A percentile compares a stretch with the other conserved stretches of the same genome.
Conservation (phyloP, 2,329 filamentous ascomycete species). For the Raffaelea albimanens region DNA sequence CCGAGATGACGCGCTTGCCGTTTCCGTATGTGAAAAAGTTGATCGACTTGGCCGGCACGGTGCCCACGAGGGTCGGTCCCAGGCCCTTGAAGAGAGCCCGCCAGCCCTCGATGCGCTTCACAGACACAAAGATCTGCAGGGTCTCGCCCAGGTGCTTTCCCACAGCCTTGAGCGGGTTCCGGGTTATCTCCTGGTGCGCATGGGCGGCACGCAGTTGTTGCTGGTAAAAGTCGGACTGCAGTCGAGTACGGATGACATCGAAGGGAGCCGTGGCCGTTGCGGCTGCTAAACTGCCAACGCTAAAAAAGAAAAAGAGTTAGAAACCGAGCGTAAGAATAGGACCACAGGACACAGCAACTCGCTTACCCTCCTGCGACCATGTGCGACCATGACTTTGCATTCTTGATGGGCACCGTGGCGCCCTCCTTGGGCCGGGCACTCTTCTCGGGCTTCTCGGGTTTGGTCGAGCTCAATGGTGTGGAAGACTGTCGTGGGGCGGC, state of each 20-base stretch:
- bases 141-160: slow-evolving; percentile 76
- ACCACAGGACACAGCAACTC: neutral
- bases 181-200: slow-evolving; percentile 45
- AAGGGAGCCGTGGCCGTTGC: slow-evolving; percentile 89
- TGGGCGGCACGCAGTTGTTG: slow-evolving; percentile 63
- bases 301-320: slow-evolving; percentile 36
- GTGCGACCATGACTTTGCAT: slow-evolving; percentile 78
- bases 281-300: slow-evolving; percentile 81
- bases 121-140: slow-evolving; percentile 71
- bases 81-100: slow-evolving; percentile 88
- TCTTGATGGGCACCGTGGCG: slow-evolving; percentile 21
- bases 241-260: slow-evolving; percentile 84
- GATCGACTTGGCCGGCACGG: slow-evolving; percentile 81
- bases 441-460: neutral
- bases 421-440: neutral
- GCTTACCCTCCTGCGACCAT: slow-evolving; percentile 82
- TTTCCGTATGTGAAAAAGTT: slow-evolving; percentile 94
- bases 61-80: slow-evolving; percentile 80
- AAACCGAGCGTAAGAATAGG: no score
- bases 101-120: slow-evolving; percentile 73
- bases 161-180: slow-evolving; percentile 53
- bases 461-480: neutral
- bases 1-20: slow-evolving; percentile 71
- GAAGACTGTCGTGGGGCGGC: neutral
- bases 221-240: slow-evolving; percentile 94